Conservation (phyloP, 2,329 filamentous ascomycete genomes). For the Teratosphaeria gauchensis region DNA sequence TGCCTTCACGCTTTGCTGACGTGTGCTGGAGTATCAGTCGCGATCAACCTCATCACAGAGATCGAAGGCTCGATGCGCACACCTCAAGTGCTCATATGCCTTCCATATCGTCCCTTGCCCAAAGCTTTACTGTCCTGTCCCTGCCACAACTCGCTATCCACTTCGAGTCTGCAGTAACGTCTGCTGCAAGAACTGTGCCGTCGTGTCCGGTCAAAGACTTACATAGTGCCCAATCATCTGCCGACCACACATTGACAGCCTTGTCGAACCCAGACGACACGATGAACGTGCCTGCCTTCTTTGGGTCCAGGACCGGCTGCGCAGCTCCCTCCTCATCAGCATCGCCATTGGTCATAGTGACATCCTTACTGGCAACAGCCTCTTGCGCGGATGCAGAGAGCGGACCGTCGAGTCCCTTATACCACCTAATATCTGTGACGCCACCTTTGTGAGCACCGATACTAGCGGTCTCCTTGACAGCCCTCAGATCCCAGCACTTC, state of each 20-base stretch:
- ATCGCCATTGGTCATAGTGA: conserved; percentile 14
- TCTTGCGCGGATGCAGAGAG: conserved; percentile 42
- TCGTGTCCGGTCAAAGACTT: conserved; percentile 85
- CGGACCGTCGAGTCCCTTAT: conserved; percentile 73
- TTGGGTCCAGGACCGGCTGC: conserved; percentile 42
- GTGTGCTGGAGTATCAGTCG: not conserved
- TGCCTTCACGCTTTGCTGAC: not conserved
- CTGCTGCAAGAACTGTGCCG: conserved; percentile 81
- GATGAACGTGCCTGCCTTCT: conserved; percentile 85
- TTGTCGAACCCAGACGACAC: conserved; percentile 87
- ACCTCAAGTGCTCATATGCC: conserved; percentile 4
- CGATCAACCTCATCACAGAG: not conserved
- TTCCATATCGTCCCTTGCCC: conserved; percentile 73
- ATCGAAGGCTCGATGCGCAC: not conserved
- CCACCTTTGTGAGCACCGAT: conserved; percentile 87
- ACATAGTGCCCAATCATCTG: conserved; percentile 87
- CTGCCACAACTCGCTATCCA: conserved; percentile 95
- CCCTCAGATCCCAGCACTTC: conserved; percentile 95
- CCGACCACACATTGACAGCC: conserved; percentile 90
- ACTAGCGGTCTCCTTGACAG: conserved; percentile 71
- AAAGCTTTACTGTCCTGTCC: conserved; percentile 91
- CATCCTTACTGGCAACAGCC: conserved; percentile 49
- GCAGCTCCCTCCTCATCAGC: conserved; percentile 2
- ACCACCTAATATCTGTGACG: conserved; percentile 90
- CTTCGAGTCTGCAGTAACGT: conserved; percentile 72